Conservation (phyloP, 1,284 basidiomycete genomes). For the Cutaneotrichosporon mucoides region DNA sequence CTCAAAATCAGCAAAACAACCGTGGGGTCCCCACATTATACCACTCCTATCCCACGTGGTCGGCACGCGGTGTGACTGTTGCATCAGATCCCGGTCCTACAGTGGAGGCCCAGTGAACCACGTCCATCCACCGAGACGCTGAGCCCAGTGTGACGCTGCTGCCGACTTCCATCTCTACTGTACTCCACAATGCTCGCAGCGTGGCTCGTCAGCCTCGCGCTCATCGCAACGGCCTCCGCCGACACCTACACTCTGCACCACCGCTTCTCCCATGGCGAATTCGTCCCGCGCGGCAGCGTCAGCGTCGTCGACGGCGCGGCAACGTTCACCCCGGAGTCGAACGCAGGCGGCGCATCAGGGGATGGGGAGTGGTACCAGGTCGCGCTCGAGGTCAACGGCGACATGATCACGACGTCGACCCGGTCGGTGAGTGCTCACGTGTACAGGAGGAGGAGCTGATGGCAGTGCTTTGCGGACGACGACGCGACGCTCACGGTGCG, state of each 20-base stretch:
- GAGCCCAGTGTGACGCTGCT: no score
- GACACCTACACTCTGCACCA: conserved; percentile 19
- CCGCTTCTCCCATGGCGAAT: conserved; percentile 11
- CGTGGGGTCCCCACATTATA: no score
- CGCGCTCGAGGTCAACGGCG: conserved; percentile 12
- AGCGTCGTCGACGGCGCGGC: conserved; percentile 3
- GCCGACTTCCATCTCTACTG: background rate
- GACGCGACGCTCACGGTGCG: conserved; percentile 8
- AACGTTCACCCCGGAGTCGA: background rate
- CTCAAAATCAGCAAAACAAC: no score
- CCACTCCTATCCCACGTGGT: background rate
- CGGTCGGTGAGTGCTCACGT: conserved; percentile 9
- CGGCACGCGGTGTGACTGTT: background rate
- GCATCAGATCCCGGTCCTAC: no score
- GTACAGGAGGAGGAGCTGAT: background rate
- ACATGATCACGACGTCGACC: conserved; percentile 12
- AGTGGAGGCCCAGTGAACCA: no score
- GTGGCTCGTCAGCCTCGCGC: conserved; percentile 11
- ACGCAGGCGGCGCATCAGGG: background rate
- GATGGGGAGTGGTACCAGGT: conserved; percentile 19
- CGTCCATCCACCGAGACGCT: no score
- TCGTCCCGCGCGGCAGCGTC: conserved; percentile 13
- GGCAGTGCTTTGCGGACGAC: conserved; percentile 7
- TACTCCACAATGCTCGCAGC: conserved; percentile 8
- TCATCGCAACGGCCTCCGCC: conserved; percentile 4